Percentiles rank a stretch among this genome's conserved stretches.
Conservation (phyloP, 2,329 filamentous ascomycete genomes). For the Hypoxylon sp. region DNA sequence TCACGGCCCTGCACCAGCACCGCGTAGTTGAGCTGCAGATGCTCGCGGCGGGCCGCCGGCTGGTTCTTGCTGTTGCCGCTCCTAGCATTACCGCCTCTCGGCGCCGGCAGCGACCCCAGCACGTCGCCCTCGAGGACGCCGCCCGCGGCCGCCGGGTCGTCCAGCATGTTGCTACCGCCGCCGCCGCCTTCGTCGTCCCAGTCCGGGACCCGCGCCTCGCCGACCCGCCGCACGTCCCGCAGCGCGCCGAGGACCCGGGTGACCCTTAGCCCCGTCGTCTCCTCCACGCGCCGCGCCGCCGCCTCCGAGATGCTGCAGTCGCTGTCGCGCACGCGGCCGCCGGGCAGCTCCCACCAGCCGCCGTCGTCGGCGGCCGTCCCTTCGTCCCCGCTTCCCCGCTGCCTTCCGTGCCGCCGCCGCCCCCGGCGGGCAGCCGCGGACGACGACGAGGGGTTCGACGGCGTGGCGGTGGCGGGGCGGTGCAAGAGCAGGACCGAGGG, state of each 20-base stretch:
- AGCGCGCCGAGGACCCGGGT: constrained; percentile 39
- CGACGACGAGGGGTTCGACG: neutral
- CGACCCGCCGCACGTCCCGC: constrained; percentile 30
- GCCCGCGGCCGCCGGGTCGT: neutral
- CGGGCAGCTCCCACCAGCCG: constrained; percentile 40
- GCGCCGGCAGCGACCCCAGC: neutral
- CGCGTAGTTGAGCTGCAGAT: constrained; percentile 42
- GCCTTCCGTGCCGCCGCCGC: neutral
- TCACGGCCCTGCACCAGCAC: constrained; percentile 42
- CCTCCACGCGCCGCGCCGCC: constrained; percentile 37
- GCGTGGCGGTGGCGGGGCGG: constrained; percentile 14
- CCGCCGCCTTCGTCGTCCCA: constrained; percentile 32
- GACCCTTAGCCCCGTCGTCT: constrained; percentile 39
- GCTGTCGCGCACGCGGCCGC: constrained; percentile 38
- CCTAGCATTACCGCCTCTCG: neutral
- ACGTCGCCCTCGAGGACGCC: constrained; percentile 10
- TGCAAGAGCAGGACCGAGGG: constrained; percentile 41
- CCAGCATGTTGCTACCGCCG: constrained; percentile 20
- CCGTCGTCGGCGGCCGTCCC: neutral
- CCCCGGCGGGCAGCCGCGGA: neutral
- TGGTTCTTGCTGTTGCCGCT: neutral
- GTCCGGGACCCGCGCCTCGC: constrained; percentile 32
- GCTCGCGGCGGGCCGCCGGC: constrained; percentile 24
- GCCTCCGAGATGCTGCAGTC: constrained; percentile 45
- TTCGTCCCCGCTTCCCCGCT: neutral